Percentiles rank a stretch among this genome's conserved stretches.
phyloP scores from a whole-genome alignment of 2,329 filamentous ascomycete species.

The Pseudocercospora fuligena region DNA sequence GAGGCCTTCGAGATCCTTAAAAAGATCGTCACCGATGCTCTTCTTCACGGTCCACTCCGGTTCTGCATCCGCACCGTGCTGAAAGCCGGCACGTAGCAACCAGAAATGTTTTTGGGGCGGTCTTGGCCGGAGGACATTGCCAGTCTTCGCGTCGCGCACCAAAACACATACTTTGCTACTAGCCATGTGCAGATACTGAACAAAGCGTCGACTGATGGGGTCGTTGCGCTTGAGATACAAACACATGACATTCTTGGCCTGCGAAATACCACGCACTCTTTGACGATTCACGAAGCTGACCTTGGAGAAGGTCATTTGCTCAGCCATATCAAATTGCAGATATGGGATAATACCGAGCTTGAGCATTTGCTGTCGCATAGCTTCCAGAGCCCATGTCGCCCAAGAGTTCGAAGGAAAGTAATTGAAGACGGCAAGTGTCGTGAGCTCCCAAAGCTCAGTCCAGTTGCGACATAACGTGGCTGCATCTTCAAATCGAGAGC shows the following conservation, averaged over 20 bases:
- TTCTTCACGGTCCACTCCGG: constrained; percentile 37
- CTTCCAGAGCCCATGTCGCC: constrained; percentile 49
- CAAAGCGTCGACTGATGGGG: constrained; percentile 47
- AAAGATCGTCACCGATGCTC: constrained; percentile 43
- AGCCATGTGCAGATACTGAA: constrained; percentile 51
- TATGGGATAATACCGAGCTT: constrained; percentile 49
- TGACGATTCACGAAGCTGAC: constrained; percentile 21
- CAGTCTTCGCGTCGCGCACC: constrained; percentile 50
- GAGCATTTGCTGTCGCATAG: constrained; percentile 46
- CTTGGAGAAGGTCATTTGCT: constrained; percentile 40
- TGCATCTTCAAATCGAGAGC: constrained; percentile 51
- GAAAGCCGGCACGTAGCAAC: constrained; percentile 42
- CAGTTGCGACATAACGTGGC: constrained; percentile 56
- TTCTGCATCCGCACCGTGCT: no score
- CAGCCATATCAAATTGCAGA: constrained; percentile 41
- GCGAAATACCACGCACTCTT: constrained; percentile 42
- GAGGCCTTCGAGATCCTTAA: constrained; percentile 46
- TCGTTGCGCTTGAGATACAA: constrained; percentile 51
- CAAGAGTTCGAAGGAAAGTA: constrained; percentile 56
- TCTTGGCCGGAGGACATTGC: constrained; percentile 38
- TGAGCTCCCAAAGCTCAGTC: constrained; percentile 57
- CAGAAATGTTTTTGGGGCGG: constrained; percentile 47
- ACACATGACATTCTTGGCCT: constrained; percentile 50
- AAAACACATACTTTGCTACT: constrained; percentile 44
- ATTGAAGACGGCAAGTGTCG: constrained; percentile 50